Conservation (phyloP, 306 rosid genomes). For the Styphnolobium japonicum region DNA sequence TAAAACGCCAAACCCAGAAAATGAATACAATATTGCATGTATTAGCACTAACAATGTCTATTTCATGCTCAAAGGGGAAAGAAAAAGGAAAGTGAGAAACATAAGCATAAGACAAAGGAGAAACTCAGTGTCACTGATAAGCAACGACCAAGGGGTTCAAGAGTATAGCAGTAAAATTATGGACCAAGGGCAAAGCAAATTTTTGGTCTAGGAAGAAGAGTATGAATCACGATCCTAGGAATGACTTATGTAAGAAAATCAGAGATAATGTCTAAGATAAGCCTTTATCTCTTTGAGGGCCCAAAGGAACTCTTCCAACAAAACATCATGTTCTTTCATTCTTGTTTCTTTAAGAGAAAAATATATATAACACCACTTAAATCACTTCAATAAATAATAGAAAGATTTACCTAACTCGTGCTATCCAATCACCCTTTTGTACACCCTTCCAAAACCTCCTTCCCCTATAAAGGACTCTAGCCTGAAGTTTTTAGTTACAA, state of each 20-base stretch:
- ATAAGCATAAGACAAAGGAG: too few relatives aligned
- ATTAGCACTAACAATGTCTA: too few relatives aligned
- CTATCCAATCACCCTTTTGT: conserved; percentile 77
- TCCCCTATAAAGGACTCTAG: conserved; percentile 81
- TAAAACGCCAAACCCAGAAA: too few relatives aligned
- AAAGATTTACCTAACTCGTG: conserved; percentile 61
- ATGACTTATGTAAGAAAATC: not conserved
- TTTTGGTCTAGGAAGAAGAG: not conserved
- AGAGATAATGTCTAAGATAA: not conserved
- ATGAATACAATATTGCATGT: too few relatives aligned
- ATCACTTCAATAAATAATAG: not conserved
- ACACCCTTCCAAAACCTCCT: conserved; percentile 93
- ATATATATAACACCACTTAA: not conserved
- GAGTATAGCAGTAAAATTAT: too few relatives aligned
- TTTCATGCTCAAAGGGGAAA: too few relatives aligned
- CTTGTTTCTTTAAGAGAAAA: not conserved
- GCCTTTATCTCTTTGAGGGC: not conserved
- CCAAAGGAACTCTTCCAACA: not conserved
- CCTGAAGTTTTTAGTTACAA: conserved; percentile 71
- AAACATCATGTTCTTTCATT: not conserved
- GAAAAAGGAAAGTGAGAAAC: too few relatives aligned
- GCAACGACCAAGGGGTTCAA: too few relatives aligned
- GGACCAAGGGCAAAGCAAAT: too few relatives aligned
- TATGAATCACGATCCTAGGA: not conserved
- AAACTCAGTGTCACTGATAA: too few relatives aligned